These are phyloP conservation scores for Sordariomycetes sp. DNA, from an alignment of 2,329 filamentous ascomycete genomes.

Conservation along the genomic window DNA sequence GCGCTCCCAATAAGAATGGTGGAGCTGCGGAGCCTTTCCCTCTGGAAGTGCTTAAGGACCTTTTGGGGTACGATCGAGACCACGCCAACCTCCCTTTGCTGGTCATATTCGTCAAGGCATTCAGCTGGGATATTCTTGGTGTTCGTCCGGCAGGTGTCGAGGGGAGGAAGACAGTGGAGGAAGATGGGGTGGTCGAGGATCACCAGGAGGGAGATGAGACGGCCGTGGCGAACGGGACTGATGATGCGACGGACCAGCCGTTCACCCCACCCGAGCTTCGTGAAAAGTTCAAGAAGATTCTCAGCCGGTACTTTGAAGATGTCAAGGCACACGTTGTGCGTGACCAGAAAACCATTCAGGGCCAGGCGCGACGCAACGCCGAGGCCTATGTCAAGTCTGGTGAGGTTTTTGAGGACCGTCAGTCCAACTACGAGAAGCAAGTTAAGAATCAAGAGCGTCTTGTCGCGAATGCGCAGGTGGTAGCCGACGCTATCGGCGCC, in stretches of 20 bases:
- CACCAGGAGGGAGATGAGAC: conserved; percentile 33
- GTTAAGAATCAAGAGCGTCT: conserved; percentile 88
- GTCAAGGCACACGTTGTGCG: conserved; percentile 80
- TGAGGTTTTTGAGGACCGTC: conserved; percentile 95
- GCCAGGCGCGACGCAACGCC: conserved; percentile 87
- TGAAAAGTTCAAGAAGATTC: conserved; percentile 75
- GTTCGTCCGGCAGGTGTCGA: conserved; percentile 63
- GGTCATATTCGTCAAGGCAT: conserved; percentile 92
- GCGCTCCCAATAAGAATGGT: conserved; percentile 45
- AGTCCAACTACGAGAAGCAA: conserved; percentile 91
- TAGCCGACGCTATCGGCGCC: conserved; percentile 77
- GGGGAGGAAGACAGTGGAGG: conserved; percentile 74
- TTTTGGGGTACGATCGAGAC: conserved; percentile 87
- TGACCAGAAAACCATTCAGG: conserved; percentile 83
- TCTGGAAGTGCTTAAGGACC: conserved; percentile 92
- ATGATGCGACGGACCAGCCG: conserved; percentile 53
- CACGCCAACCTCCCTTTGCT: conserved; percentile 85
- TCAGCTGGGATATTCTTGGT: conserved; percentile 90
- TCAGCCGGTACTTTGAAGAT: conserved; percentile 85
- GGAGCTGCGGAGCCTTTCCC: conserved; percentile 84
- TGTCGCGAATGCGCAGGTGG: conserved; percentile 77
- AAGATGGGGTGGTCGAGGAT: conserved; percentile 60
- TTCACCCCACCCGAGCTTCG: conserved; percentile 70
- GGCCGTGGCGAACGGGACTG: conserved; percentile 28
- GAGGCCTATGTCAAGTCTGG: conserved; percentile 98